phyloP scores from a whole-genome alignment of 495 filamentous ascomycete genomes.

The Daldinia childiae region DNA sequence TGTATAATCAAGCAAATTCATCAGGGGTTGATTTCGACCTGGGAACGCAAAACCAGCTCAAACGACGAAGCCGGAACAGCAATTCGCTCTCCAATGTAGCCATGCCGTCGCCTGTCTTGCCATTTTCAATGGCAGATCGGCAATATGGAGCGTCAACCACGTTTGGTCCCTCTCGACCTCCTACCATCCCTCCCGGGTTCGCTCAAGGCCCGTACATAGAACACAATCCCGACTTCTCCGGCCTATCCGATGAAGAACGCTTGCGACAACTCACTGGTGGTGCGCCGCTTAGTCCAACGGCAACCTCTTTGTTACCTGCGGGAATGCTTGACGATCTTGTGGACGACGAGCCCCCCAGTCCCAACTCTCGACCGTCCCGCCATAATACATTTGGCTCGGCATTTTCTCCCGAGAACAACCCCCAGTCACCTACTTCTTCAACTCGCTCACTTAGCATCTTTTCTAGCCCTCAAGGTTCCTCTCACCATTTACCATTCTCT shows the following conservation, averaged over 20 bases:
- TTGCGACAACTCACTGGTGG: constrained; percentile 62
- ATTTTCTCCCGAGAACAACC: constrained; percentile 59
- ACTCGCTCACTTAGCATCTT: constrained; percentile 69
- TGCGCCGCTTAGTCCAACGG: constrained; percentile 83
- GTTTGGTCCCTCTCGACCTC: constrained; percentile 52
- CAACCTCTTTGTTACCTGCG: constrained; percentile 78
- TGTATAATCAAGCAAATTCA: constrained; percentile 56
- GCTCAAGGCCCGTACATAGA: constrained; percentile 63
- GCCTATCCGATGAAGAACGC: constrained; percentile 55
- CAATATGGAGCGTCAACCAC: constrained; percentile 42
- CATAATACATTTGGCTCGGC: constrained; percentile 45
- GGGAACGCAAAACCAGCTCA: constrained; percentile 57
- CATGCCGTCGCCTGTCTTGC: constrained; percentile 51
- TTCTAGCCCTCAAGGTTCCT: constrained; percentile 71
- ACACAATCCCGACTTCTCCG: constrained; percentile 52
- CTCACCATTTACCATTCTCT: constrained; percentile 64
- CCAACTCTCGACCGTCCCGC: constrained; percentile 48
- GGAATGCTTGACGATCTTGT: constrained; percentile 75
- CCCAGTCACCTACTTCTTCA: constrained; percentile 78
- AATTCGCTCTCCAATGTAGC: constrained; percentile 63
- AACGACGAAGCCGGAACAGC: constrained; percentile 64
- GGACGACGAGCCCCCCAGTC: constrained; percentile 71
- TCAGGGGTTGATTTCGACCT: constrained; percentile 61
- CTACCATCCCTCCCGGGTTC: constrained; percentile 59
- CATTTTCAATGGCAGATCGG: constrained; percentile 53